phyloP scores from a whole-genome alignment of 257 asterid species.

The Phtheirospermum japonicum region DNA sequence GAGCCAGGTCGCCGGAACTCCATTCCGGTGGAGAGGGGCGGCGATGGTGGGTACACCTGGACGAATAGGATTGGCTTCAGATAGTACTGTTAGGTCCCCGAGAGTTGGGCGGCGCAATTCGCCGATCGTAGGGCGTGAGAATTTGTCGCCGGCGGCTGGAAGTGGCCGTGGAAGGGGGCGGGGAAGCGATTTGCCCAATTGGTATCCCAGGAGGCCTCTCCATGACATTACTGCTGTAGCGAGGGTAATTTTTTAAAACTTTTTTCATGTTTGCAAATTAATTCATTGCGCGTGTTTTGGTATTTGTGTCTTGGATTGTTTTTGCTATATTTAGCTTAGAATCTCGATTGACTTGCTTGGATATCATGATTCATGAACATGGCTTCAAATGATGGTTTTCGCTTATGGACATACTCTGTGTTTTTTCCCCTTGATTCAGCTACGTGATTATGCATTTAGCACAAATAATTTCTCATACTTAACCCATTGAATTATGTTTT shows the following conservation, averaged over 20 bases:
- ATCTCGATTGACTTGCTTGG: too few species aligned
- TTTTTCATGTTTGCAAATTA: too few species aligned
- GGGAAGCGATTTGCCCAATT: slow-evolving; percentile 53
- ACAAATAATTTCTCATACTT: too few species aligned
- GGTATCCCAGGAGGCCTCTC: slow-evolving; percentile 74
- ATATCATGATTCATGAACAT: too few species aligned
- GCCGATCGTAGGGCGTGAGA: slow-evolving; percentile 41
- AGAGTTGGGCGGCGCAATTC: slow-evolving; percentile 33
- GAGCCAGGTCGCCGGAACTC: slow-evolving; percentile 29
- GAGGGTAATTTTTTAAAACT: slow-evolving; percentile 41
- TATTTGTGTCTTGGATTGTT: background rate
- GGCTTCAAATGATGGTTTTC: too few species aligned
- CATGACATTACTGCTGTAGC: slow-evolving; percentile 55
- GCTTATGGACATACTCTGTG: too few species aligned
- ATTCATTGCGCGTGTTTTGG: too few species aligned
- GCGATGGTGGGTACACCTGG: slow-evolving; percentile 39
- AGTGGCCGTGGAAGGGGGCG: slow-evolving; percentile 41
- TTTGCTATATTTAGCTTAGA: too few species aligned
- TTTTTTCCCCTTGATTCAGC: too few species aligned
- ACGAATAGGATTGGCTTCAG: too few species aligned
- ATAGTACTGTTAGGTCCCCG: slow-evolving; percentile 30
- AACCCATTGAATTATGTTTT: too few species aligned
- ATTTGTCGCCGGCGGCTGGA: slow-evolving; percentile 39
- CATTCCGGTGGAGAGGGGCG: slow-evolving; percentile 46
- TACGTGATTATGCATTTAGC: too few species aligned